Evolutionary conservation across 306 rosid genomes (phyloP), one percentile per base, ranked within the genome.

Genomic region (Fragaria ananassa): DNA sequence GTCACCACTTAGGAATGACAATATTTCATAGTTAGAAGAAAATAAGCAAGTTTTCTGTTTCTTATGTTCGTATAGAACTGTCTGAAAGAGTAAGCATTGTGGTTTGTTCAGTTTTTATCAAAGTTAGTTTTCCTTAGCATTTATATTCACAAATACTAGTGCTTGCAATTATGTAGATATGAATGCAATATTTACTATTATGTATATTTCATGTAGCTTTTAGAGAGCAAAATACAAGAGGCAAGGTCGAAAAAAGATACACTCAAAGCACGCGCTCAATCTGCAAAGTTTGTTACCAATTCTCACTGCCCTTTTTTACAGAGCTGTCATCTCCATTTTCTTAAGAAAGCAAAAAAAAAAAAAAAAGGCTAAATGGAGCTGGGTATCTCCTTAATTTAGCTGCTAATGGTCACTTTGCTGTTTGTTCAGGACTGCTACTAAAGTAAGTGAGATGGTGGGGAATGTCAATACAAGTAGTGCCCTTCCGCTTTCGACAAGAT

Each of bases 211-310:
- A 21, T 84, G 87, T 78, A 93, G 98, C 96, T 93, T 78, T 82
- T 93, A 85, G 98, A 93, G 88, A 93, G 93, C 87, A 93, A 93
- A 85, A 93, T 93, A 79, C 96, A 89, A 73, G 98, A 93, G 86
- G 98, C 97, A 37, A 89, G 89, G 85, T 93, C 97, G 0, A 93
- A 93, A 86, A 91, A 93, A 88, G 98, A 93, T 84, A 93, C 97
- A 34, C 89, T 93, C 61, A 91, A 93, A 91, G 97, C 96, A 21
- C 91, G 98, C 79, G 98, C 97, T 78, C 97, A 93, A 78, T 89
- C 98, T 82, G 96, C 97, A 79, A 93, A 89, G 98, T 93, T 81
- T 45, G 34, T 63, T 44, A 27, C 75, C 74, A 45, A 61, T 60
- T 75, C 58, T 76, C 68, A 62, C 25, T 53, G 49, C 58, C 49